Evolutionary conservation across 1,284 basidiomycete species (phyloP), one percentile per base, ranked within the genome.

Genomic region (Xanthoconium separans): DNA sequence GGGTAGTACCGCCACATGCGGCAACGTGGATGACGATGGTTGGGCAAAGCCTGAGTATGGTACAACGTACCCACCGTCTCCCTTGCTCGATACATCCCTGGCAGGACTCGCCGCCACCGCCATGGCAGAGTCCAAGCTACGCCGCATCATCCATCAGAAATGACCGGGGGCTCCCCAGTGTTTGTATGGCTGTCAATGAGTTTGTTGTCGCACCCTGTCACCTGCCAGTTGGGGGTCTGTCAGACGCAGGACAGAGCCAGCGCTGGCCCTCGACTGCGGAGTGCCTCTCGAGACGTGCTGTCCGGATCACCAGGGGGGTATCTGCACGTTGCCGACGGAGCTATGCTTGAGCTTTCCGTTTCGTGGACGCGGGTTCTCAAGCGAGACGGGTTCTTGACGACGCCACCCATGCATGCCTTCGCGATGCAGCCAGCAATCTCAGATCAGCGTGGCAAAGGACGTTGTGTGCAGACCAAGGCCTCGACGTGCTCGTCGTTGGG

Each of bases 281-380:
- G 27, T 30, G 33, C 41, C 44, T 39, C 44, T 40, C 44, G 27
- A 27, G 27, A 27, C 27, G 27, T 39, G 48, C 29, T 53, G 27
- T 54, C 56, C 54, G 61, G 61, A 62, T 68, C 54, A 62, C 52
- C 58, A 64, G n/a, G n/a, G 53, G 64, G 44, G 33, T 41, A 44
- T 49, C 47, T 22, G 18, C 50, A 52, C 31, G 11, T 33, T 54
- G 29, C 50, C 53, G 47, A 60, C 62, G 63, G 62, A 58, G 52
- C 51, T 40, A 34, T n/a, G 50, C n/a, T 52, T 48, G 47, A 3
- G 13, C 51, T 52, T 27, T 59, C 27, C 36, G 34, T 11, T 27
- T 27, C 27, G 27, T 7, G 27, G 27, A 27, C 27, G 22, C 22
- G 27, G 27, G 27, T 27, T 27, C 27, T 27, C 27, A 27, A 22